phyloP scores from a whole-genome alignment of 345 rosid species.

The Eucalyptus victrix region DNA sequence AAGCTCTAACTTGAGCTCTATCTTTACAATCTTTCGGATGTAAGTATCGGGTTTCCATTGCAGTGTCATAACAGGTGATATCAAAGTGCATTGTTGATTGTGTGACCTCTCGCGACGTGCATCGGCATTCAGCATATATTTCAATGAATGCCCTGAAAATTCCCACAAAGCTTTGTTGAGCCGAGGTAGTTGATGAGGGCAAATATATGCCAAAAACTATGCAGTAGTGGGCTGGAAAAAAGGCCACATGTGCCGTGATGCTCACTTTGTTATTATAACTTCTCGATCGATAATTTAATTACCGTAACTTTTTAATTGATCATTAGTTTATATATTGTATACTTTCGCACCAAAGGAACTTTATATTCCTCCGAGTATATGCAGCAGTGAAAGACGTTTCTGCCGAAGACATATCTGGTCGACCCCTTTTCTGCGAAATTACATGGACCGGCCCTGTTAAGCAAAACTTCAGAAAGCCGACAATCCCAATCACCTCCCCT shows the following conservation, averaged over 20 bases:
- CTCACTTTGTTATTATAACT: neutral
- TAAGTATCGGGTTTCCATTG: neutral
- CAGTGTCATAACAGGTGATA: neutral
- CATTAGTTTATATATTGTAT: neutral
- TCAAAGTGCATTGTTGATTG: neutral
- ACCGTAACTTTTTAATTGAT: too few species aligned
- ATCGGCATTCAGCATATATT: fast-evolving
- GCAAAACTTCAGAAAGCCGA: neutral
- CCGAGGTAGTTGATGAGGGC: neutral
- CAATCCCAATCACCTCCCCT: neutral
- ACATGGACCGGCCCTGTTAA: neutral
- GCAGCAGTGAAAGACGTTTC: fast-evolving
- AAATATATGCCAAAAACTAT: neutral
- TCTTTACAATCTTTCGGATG: neutral
- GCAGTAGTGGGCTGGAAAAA: neutral
- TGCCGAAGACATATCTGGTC: neutral
- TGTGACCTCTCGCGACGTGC: fast-evolving
- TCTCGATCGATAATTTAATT: neutral
- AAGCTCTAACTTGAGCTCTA: fast-evolving
- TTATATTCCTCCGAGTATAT: neutral
- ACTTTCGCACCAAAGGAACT: neutral
- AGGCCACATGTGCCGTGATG: fast-evolving
- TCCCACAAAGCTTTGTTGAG: neutral
- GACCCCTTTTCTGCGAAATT: neutral
- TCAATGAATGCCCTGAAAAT: neutral